Evolutionary conservation across 495 filamentous ascomycete species (phyloP).

Genomic region (Aspergillus ostianus): DNA sequence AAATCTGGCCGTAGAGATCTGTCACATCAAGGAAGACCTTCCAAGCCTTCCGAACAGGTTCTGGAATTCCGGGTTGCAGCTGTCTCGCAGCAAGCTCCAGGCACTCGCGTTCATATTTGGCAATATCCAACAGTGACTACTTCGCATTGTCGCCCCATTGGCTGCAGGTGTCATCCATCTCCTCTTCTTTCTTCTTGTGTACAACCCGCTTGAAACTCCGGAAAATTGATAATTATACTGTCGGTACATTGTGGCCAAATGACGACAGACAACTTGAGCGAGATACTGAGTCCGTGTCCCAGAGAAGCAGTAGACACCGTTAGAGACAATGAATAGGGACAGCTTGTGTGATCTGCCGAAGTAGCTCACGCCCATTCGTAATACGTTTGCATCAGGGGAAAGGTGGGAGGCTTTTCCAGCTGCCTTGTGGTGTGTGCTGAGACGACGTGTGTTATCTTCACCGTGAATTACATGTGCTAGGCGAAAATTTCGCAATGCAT

Average conservation of each 20-base stretch:
- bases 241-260: slow-evolving; percentile 36
- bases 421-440: too few species aligned
- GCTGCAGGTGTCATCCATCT: not conserved
- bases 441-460: slow-evolving; percentile 18
- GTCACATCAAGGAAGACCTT: slow-evolving; percentile 36
- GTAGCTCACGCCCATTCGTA: slow-evolving; percentile 38
- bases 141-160: slow-evolving; percentile 10
- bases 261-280: slow-evolving; percentile 24
- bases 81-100: slow-evolving; percentile 13
- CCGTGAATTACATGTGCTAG: slow-evolving; percentile 26
- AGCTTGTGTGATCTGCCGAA: slow-evolving; percentile 34
- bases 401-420: too few species aligned
- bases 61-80: slow-evolving; percentile 10
- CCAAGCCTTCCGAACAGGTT: slow-evolving; percentile 14
- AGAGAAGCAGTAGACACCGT: slow-evolving; percentile 13
- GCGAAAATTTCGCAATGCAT: slow-evolving; percentile 23
- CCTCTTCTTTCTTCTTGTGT: too few species aligned
- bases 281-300: slow-evolving; percentile 27
- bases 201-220: slow-evolving; percentile 24
- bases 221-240: slow-evolving; percentile 43
- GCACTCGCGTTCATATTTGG: slow-evolving; percentile 29
- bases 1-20: slow-evolving; percentile 41
- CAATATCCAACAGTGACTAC: slow-evolving; percentile 23
- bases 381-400: not conserved
- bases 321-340: slow-evolving; percentile 31